Evolutionary conservation across 257 asterid species (phyloP).

Genomic region (Penstemon davidsonii): DNA sequence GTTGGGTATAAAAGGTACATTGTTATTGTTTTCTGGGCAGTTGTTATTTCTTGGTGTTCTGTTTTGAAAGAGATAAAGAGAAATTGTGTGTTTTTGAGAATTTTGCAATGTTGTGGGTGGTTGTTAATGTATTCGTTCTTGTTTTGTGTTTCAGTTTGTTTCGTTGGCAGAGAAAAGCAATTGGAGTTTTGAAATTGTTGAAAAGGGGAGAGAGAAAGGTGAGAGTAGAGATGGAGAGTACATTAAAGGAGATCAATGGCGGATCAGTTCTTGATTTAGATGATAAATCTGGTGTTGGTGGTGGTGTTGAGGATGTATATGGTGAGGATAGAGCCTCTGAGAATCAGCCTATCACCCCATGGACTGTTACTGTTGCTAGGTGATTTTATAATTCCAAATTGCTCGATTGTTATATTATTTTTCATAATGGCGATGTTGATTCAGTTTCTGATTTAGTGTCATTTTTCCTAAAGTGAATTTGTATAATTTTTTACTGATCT

Average conservation of each 20-base stretch:
- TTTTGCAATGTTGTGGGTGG: slow-evolving; percentile 23
- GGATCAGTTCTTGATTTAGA: slow-evolving; percentile 62
- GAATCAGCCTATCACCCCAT: slow-evolving; percentile 82
- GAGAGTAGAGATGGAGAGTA: slow-evolving; percentile 52
- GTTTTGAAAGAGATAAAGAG: background rate
- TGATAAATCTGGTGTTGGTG: slow-evolving; percentile 65
- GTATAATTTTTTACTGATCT: slow-evolving; percentile 6
- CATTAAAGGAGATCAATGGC: slow-evolving; percentile 58
- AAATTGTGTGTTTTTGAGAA: background rate
- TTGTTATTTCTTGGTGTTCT: background rate
- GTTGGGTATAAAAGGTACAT: slow-evolving; percentile 36
- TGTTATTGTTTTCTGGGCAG: background rate
- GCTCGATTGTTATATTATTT: background rate
- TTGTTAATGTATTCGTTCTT: slow-evolving; percentile 15
- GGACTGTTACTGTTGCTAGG: slow-evolving; percentile 89
- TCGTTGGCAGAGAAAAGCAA: slow-evolving; percentile 54
- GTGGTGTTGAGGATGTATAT: slow-evolving; percentile 80
- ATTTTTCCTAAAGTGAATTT: background rate
- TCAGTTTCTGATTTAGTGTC: background rate
- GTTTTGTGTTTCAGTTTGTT: slow-evolving; percentile 35
- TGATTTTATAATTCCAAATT: slow-evolving; percentile 26
- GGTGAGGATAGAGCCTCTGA: slow-evolving; percentile 93
- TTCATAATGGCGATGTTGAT: slow-evolving; percentile 5
- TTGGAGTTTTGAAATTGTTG: slow-evolving; percentile 29
- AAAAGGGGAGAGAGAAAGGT: slow-evolving; percentile 34